Evolutionary conservation across 768 basidiomycete species (phyloP), one percentile per base, ranked within the genome.

Genomic region (Obba rivulosa): DNA sequence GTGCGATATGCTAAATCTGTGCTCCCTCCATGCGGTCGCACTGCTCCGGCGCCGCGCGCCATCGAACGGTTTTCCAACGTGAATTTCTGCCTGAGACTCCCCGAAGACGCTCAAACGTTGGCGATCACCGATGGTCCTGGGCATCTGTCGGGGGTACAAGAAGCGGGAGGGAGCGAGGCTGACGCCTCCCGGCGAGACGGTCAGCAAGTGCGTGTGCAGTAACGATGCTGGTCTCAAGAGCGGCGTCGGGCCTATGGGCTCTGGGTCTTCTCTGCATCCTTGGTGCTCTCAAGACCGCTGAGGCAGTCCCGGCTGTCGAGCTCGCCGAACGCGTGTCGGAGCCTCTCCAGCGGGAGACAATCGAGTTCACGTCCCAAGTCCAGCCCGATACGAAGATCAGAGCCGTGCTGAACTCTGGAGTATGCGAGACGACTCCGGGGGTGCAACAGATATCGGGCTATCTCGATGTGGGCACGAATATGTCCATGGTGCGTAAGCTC

Each of bases 371-470:
- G 22, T 62, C 61, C 1, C n/a, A 53, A 9, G 14, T 48, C 9
- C 49, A 56, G 16, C 17, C 46, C 8, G 62, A 64, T 37, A 58
- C 59, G 10, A 58, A 50, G 16, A 54, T 83, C 4, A 72, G 77
- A 8, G 81, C 73, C 61, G 71, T 82, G 16, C 64, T 69, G 3
- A 71, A 83, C 54, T 83, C 82, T 1, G 81, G 80, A 0, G 68
- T 83, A 3, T 83, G 82, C 54, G 82, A 85, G 59, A 83, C 81
- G 8, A 82, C 82, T 0, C 75, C 80, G 0, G 75, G 75, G 0
- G 80, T 84, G 1, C 61, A 64, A 16, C 81, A 82, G 54, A 68
- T 79, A 35, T 83, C 80, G 0, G 83, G 83, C 1, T 86, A 84
- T 57, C 66, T 81, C 7, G 75, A 82, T 34, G 63, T 85, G 22